Evolutionary conservation across 164 flowering plant genomes (phyloP), one percentile per base, ranked within the genome.

Genomic region (Tetracentron sinense): DNA sequence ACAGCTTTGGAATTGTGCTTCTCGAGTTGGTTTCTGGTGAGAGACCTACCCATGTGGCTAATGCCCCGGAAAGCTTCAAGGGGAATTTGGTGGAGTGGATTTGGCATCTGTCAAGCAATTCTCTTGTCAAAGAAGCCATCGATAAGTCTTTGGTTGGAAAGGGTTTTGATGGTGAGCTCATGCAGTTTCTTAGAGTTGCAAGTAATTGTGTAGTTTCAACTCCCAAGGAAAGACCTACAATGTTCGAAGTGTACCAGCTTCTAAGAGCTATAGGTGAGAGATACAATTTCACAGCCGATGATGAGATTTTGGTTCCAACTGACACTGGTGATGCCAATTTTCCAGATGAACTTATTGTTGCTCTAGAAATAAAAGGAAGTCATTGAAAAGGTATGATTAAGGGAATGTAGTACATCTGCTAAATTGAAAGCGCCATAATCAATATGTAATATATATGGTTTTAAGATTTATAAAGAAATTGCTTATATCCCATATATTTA

Each of bases 221-320:
- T 44, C 71, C 80, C 0, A 85, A 84, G 71, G 89, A 85, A 70
- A 78, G 95, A 66, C 95, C 91, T 2, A 70, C 87, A 0, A 82
- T 85, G 91, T 80, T 82, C 59, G 91, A 85, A 69, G 85, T 88
- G 4, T 82, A 80, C 70, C 89, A 83, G 76, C 74, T 84, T 49
- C 67, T 85, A 16, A 71, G 90, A 65, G 87, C 86, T 19, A 82
- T 88, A 22, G 90, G 90, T 11, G 81, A 77, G 70, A 54, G 61
- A 26, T 82, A 88, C 66, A 47, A 82, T 68, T 85, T 85, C 74
- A 74, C 81, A 27, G 56, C 69, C 2, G 86, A 82, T 21, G 86
- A 80, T 58, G 88, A 85, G 0, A 52, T 84, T n/a, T 26, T 77
- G 73, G 23, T 83, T 71, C 74, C 78, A 25, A 7, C 74, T 2